Evolutionary conservation across 192 early-diverging fungal genomes (phyloP), one percentile per base, ranked within the genome.

Genomic region (Allomyces arbusculus): DNA sequence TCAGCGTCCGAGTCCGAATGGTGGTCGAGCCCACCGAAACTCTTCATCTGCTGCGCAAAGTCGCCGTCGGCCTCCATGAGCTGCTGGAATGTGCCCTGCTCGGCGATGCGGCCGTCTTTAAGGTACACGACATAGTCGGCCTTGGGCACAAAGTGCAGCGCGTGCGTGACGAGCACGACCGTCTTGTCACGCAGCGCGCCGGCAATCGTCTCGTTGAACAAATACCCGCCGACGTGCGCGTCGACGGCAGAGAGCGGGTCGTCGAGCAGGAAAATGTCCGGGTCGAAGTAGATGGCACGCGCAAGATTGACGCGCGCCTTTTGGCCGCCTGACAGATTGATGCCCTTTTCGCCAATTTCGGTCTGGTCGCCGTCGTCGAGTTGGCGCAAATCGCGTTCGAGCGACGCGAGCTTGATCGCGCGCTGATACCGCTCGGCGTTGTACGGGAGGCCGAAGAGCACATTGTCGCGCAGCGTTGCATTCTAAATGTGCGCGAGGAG

Each of bases 321-420:
- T 64, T 97, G 94, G 19, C 94, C 94, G 69, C 94, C 94, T 33
- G 87, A 90, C 16, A 97, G 77, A 50, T 88, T 94, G 69, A 93
- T 86, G 28, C 94, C 94, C 67, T 83, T 82, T 72, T 93, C 90
- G 50, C 92, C 91, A 74, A 92, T 89, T 44, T 77, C 76, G 8
- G 85, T 84, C 63, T 77, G 64, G 67, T 95, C 92, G 19, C 87
- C 89, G 62, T 75, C 82, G 0, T 78, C 79, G 10, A 85, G 66
- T 23, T 73, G 65, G 0, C 77, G 75, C 8, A 95, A 67, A 68
- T 95, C 91, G 7, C 76, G 74, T 23, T 83, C 78, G 22, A 95
- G 72, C 0, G 84, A 80, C 69, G 89, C 90, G 28, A 81, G 81
- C 65, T 79, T 74, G 0, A 95, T 63, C 3, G 84, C 86, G 4